phyloP scores from a whole-genome alignment of 192 early-diverging fungal species.

The Martensiomyces pterosporus region DNA sequence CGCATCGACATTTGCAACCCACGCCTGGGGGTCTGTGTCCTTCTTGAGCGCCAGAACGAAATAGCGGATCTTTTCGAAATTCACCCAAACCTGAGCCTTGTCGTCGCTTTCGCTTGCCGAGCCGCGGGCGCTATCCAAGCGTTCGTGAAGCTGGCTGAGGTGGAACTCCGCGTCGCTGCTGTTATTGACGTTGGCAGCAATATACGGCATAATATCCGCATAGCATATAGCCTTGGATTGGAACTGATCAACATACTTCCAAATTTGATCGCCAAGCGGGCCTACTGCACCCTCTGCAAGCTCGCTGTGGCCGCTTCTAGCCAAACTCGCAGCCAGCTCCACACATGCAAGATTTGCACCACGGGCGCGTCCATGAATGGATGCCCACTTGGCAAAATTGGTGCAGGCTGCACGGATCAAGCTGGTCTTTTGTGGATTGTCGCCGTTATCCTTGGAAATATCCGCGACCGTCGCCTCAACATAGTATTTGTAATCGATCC shows the following conservation, averaged over 20 bases:
- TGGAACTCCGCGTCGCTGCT: constrained; percentile 13
- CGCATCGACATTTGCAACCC: constrained; percentile 12
- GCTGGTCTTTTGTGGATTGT: no score
- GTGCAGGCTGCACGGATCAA: constrained; percentile 1
- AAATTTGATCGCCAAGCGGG: constrained; percentile 20
- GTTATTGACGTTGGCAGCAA: constrained; percentile 14
- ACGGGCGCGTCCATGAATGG: constrained; percentile 24
- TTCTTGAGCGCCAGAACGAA: constrained; percentile 28
- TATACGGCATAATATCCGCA: constrained; percentile 37
- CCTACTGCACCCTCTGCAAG: not conserved
- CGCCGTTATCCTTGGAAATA: not conserved
- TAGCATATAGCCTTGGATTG: constrained; percentile 46
- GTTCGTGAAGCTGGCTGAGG: constrained; percentile 7
- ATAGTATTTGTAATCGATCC: constrained; percentile 44
- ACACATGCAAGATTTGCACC: constrained; percentile 31
- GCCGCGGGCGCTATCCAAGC: constrained; percentile 7
- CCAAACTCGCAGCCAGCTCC: constrained; percentile 15
- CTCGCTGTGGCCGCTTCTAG: constrained; percentile 2
- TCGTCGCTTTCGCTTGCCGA: constrained; percentile 9
- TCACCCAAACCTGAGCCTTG: constrained; percentile 34
- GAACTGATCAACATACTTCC: constrained; percentile 34
- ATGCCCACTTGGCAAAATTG: constrained; percentile 23
- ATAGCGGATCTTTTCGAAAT: constrained; percentile 39
- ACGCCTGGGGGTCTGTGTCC: constrained; percentile 18
- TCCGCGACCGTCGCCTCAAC: constrained; percentile 17